These are phyloP conservation scores for Anisogramma anomala DNA, from an alignment of 2,329 filamentous ascomycete genomes.

Conservation along the genomic window DNA sequence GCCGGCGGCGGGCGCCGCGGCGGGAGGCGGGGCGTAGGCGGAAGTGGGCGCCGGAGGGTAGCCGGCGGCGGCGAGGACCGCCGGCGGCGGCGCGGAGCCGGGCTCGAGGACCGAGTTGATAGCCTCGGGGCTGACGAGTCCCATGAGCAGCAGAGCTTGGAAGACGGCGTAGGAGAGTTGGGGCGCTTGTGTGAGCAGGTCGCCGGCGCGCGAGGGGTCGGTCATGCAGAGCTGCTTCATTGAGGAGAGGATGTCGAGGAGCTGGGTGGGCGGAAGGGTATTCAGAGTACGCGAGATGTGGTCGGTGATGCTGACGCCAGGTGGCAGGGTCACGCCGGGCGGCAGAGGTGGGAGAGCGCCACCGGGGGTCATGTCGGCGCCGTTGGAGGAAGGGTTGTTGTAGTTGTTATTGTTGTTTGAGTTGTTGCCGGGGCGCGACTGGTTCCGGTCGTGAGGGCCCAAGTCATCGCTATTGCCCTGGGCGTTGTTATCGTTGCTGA, in stretches of 20 bases:
- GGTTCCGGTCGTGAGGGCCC: conserved; percentile 8
- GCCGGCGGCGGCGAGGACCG: conserved; percentile 25
- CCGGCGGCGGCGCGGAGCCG: conserved; percentile 26
- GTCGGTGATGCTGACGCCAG: conserved; percentile 73
- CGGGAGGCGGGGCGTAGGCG: conserved; percentile 36
- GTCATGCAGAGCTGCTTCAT: conserved; percentile 83
- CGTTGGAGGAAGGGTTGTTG: conserved; percentile 21
- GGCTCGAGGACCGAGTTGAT: conserved; percentile 70
- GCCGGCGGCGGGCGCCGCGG: conserved; percentile 21
- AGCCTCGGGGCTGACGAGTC: conserved; percentile 75
- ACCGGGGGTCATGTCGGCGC: conserved; percentile 21
- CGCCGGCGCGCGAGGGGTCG: conserved; percentile 73
- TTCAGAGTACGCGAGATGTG: conserved; percentile 86
- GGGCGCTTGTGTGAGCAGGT: conserved; percentile 77
- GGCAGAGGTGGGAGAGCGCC: conserved; percentile 64
- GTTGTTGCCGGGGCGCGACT: background rate
- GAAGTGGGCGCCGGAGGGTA: conserved; percentile 30
- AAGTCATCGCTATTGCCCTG: conserved; percentile 13
- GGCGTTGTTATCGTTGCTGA: conserved; percentile 73
- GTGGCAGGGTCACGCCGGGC: conserved; percentile 69
- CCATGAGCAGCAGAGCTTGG: conserved; percentile 85
- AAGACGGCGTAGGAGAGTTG: conserved; percentile 93
- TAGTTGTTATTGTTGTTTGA: conserved; percentile 10
- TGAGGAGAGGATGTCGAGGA: conserved; percentile 85
- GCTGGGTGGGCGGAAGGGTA: conserved; percentile 73